Percentiles rank a stretch among this genome's conserved stretches.
phyloP scores from a whole-genome alignment of 176 grass and related monocot genomes.

The Avena insularis region DNA sequence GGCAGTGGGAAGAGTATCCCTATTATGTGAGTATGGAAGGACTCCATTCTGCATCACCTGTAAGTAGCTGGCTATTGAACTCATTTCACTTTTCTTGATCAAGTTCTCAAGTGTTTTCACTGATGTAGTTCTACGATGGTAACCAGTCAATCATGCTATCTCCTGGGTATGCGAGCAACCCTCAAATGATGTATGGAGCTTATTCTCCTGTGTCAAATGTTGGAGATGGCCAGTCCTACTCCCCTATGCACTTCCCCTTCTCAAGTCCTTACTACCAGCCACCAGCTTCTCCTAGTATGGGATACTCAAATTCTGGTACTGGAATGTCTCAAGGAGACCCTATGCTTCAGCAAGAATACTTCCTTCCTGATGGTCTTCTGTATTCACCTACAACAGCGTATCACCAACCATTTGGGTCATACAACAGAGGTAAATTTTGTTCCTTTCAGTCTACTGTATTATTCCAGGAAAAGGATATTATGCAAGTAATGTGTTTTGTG shows the following conservation, averaged over 20 bases:
- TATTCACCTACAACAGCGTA: conserved; percentile 73
- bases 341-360: conserved; percentile 72
- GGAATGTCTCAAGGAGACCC: conserved; percentile 70
- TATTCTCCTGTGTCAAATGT: conserved; percentile 67
- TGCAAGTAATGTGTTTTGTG: background rate
- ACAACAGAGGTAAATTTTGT: conserved; percentile 57
- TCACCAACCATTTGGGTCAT: conserved; percentile 69
- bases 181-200: conserved; percentile 78
- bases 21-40: conserved; percentile 75
- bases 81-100: conserved; percentile 27
- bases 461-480: conserved; percentile 15
- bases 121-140: conserved; percentile 69
- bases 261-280: conserved; percentile 72
- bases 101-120: conserved; percentile 24
- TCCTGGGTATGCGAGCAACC: conserved; percentile 70
- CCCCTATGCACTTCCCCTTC: conserved; percentile 61
- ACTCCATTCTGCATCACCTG: conserved; percentile 65
- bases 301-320: conserved; percentile 59
- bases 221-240: conserved; percentile 72
- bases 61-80: conserved; percentile 47
- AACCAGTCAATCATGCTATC: conserved; percentile 66
- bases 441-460: conserved; percentile 12
- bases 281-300: conserved; percentile 67
- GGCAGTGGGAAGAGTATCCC: conserved; percentile 77
- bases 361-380: conserved; percentile 64